These are phyloP conservation scores for Alternaria triticina DNA, from an alignment of 2,329 filamentous ascomycete species.

Conservation along the genomic window DNA sequence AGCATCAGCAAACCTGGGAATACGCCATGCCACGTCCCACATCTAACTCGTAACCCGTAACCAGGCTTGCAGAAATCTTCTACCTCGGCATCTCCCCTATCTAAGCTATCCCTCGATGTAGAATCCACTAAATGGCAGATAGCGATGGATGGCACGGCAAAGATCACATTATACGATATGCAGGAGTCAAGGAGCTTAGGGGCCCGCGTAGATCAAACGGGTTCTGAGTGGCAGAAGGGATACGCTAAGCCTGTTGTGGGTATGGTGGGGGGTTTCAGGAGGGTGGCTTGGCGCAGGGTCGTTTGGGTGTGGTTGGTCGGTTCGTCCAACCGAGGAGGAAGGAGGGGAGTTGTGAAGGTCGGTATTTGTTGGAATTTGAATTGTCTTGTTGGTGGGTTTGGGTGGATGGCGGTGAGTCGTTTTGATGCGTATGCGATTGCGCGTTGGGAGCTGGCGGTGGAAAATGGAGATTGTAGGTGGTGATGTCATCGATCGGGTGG, in stretches of 20 bases:
- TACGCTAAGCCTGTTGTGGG: neutral
- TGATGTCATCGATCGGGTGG: neutral
- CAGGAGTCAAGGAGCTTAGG: constrained; percentile 1
- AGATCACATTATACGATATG: neutral
- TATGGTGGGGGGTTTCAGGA: constrained; percentile 10
- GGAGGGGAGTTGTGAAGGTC: neutral
- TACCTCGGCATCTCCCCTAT: neutral
- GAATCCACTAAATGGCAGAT: neutral
- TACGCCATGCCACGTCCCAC: neutral
- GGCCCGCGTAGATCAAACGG: constrained; percentile 16
- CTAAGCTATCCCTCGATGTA: neutral
- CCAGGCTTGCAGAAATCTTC: neutral
- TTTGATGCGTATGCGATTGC: neutral
- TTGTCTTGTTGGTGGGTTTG: neutral
- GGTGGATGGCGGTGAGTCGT: neutral
- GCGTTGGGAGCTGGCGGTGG: neutral
- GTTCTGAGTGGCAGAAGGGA: neutral
- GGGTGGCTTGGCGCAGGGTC: constrained; percentile 7
- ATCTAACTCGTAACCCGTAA: neutral
- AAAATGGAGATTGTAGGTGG: neutral
- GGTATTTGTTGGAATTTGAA: neutral
- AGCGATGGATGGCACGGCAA: neutral
- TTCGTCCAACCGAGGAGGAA: neutral
- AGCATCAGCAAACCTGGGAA: neutral
- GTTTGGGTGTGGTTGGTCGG: constrained; percentile 10